phyloP scores from a whole-genome alignment of 2,329 filamentous ascomycete species.

The Microdochium nivale region DNA sequence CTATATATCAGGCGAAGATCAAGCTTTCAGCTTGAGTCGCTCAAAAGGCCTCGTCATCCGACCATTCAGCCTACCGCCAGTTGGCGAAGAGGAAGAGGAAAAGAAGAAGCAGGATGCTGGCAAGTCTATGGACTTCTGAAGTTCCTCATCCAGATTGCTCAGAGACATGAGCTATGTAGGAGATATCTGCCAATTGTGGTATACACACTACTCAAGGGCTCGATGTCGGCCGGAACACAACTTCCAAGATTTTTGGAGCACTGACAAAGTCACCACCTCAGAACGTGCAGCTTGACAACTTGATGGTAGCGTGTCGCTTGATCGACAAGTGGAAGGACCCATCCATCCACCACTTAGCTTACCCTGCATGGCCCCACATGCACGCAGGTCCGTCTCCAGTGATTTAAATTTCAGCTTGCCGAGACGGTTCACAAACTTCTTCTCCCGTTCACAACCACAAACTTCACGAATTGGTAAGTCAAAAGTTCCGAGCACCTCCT shows the following conservation, averaged over 20 bases:
- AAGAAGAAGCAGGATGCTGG: slow-evolving; percentile 39
- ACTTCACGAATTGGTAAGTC: slow-evolving; percentile 13
- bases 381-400: background rate
- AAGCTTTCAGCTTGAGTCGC: slow-evolving; percentile 83
- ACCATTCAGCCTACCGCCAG: slow-evolving; percentile 81
- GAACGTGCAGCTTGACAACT: no score
- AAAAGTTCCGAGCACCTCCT: background rate
- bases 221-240: no score
- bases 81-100: slow-evolving; percentile 58
- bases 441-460: slow-evolving; percentile 7
- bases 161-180: background rate
- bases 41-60: slow-evolving; percentile 74
- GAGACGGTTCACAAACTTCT: background rate
- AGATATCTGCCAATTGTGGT: no score
- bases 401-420: background rate
- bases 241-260: no score
- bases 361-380: background rate
- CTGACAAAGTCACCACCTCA: no score
- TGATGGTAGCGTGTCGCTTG: no score
- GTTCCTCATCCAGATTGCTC: background rate
- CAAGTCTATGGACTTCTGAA: slow-evolving; percentile 70
- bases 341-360: background rate
- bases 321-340: no score
- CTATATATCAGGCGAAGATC: slow-evolving; percentile 67
- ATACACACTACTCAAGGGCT: no score